Evolutionary conservation across 1,139 yeast species (phyloP), one percentile per base, ranked within the genome.

Genomic region (Debaryomyces fabryi): DNA sequence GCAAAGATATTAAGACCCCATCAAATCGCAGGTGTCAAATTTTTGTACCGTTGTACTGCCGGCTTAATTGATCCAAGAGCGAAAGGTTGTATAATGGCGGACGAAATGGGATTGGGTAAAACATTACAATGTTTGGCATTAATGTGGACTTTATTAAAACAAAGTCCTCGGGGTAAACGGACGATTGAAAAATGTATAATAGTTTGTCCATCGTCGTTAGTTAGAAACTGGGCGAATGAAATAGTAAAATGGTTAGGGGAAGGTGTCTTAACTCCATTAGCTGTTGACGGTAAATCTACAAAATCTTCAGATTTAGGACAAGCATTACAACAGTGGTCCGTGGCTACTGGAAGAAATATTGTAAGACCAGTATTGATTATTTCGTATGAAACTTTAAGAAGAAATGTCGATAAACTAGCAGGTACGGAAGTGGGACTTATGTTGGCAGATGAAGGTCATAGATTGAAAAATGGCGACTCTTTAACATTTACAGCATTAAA

Each of bases 61-160:
- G 99, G 99, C 0, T 69, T 92, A 39, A 79, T 90, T 24, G 96
- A 91, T 60, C 82, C 91, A 2, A 77, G 85, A 38, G 98, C 98
- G 0, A 84, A 86, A 62, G 99, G 99, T 1, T 93, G 99, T 64
- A 95, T 93, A 47, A 93, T 93, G 99, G 99, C 99, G 0, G 99
- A 93, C 71, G 99, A 91, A 69, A 93, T 93, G 99, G 99, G 99
- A 2, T 76, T 93, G 40, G 99, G 99, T 23, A 93, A 93, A 64
- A 93, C 99, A 0, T 74, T 93, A 39, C 99, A 93, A 66, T 95
- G 99, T 65, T 79, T 93, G 41, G 79, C 98, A 0, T 74, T 93
- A 39, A 80, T 93, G 89, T 93, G 99, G 99, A 93, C 99, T 0
- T 67, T 93, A 46, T 74, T 93, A 41, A 83, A 81, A 54, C 99